phyloP scores from a whole-genome alignment of 2,329 filamentous ascomycete genomes.

The Escovopsis sp. region DNA sequence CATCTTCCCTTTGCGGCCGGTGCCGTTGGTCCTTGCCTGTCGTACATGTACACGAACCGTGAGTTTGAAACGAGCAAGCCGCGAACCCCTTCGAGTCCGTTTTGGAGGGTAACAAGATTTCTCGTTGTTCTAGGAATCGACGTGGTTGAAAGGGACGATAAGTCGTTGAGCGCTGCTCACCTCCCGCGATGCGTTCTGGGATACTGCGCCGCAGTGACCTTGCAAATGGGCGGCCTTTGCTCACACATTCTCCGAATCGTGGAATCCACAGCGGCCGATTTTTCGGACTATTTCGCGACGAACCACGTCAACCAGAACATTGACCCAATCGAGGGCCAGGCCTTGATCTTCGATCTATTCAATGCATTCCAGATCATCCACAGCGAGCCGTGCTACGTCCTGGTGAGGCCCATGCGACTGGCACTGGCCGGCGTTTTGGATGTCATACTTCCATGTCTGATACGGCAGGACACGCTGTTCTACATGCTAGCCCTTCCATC shows the following conservation, averaged over 20 bases:
- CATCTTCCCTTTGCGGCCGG: constrained; percentile 11
- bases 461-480: constrained; percentile 12
- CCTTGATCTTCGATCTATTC: constrained; percentile 14
- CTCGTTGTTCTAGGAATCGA: constrained; percentile 11
- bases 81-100: not conserved
- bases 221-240: constrained; percentile 16
- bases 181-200: constrained; percentile 19
- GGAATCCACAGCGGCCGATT: constrained; percentile 11
- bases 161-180: constrained; percentile 13
- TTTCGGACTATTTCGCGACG: constrained; percentile 10
- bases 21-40: constrained; percentile 17
- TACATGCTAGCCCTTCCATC: constrained; percentile 10
- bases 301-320: constrained; percentile 7
- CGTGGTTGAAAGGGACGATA: constrained; percentile 13
- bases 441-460: constrained; percentile 9
- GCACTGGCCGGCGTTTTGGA: constrained; percentile 19
- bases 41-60: constrained; percentile 23
- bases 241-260: constrained; percentile 14
- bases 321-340: constrained; percentile 8
- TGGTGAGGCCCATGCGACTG: constrained; percentile 18
- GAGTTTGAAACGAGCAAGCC: constrained; percentile 5
- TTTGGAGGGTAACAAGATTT: not conserved
- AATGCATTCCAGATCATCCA: constrained; percentile 17
- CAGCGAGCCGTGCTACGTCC: constrained; percentile 7
- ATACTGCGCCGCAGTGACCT: constrained; percentile 17